Percentiles rank a stretch among this genome's conserved stretches.
phyloP scores from a whole-genome alignment of 164 flowering plant species.

The Brasenia schreberi region DNA sequence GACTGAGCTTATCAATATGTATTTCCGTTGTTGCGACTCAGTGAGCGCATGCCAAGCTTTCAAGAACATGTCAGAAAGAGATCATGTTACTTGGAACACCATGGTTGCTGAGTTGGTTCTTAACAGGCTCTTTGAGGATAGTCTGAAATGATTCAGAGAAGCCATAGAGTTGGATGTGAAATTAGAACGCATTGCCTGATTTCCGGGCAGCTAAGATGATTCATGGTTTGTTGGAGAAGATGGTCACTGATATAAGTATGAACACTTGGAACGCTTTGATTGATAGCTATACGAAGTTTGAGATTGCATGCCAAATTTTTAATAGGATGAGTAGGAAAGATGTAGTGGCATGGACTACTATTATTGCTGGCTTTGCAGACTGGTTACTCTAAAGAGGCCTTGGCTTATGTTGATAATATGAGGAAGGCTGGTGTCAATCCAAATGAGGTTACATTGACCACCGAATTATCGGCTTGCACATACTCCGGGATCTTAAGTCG shows the following conservation, averaged over 20 bases:
- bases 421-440: neutral
- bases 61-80: slow-evolving; percentile 1
- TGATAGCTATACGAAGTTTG: slow-evolving; percentile 3
- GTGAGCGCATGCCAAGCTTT: neutral
- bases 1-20: slow-evolving; percentile 1
- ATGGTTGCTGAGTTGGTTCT: slow-evolving; percentile 3
- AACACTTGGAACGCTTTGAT: neutral
- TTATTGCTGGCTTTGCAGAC: slow-evolving; percentile 2
- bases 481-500: neutral
- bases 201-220: slow-evolving; percentile 2
- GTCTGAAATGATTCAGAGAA: slow-evolving; percentile 1
- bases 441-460: slow-evolving; percentile 4
- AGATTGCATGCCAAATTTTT: neutral
- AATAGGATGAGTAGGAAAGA: neutral
- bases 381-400: slow-evolving; percentile 1
- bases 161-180: neutral
- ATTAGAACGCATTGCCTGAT: slow-evolving; percentile 4
- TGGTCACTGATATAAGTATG: neutral
- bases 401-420: neutral
- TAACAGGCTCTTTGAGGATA: neutral
- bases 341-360: slow-evolving; percentile 3
- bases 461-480: slow-evolving; percentile 1
- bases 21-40: slow-evolving; percentile 1
- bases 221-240: neutral
- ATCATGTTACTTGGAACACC: slow-evolving; percentile 3